phyloP scores from a whole-genome alignment of 139 green algal species.

The Nannochloris sp. region DNA sequence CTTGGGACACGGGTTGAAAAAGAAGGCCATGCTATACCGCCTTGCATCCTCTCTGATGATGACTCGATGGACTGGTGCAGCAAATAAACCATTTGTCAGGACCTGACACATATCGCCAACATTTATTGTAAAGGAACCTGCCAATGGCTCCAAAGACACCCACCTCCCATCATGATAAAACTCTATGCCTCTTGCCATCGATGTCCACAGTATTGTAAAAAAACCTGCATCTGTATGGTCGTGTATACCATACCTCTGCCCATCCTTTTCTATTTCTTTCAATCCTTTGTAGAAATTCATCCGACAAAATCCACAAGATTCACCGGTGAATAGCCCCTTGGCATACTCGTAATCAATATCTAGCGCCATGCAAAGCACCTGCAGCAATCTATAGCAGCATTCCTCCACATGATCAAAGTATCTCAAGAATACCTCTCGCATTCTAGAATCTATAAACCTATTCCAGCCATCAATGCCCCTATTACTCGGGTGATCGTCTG shows the following conservation, averaged over 20 bases:
- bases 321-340: background rate
- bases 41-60: background rate
- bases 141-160: background rate
- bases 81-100: background rate
- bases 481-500: slow-evolving; percentile 3
- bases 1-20: background rate
- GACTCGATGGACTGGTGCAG: background rate
- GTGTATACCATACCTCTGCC: slow-evolving; percentile 29
- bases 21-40: background rate
- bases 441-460: slow-evolving; percentile 6
- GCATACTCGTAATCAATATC: background rate
- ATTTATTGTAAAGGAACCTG: slow-evolving; percentile 2
- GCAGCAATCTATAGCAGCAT: background rate
- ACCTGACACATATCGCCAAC: background rate
- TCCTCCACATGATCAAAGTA: background rate
- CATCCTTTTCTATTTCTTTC: background rate
- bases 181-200: background rate
- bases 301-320: background rate
- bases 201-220: slow-evolving; percentile 33
- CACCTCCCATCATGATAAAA: background rate
- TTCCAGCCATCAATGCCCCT: slow-evolving; percentile 7
- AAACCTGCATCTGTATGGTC: slow-evolving; percentile 53
- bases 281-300: background rate
- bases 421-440: background rate
- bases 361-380: background rate